Evolutionary conservation across 208 protist species (phyloP).

Genomic region (Crithidia brevicula): DNA sequence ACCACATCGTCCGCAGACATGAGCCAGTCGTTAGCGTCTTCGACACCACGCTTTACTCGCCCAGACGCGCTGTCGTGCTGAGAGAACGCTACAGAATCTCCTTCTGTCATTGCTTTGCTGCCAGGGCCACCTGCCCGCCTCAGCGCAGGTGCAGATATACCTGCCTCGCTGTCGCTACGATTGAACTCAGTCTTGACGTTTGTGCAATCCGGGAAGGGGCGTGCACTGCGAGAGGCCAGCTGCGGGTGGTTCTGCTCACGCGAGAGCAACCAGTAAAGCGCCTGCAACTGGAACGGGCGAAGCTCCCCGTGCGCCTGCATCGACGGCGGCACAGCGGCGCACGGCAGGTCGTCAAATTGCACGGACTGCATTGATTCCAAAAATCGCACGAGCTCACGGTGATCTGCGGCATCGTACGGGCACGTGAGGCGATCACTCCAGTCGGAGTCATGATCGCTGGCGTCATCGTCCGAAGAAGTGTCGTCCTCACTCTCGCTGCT

Average conservation of each 20-base stretch:
- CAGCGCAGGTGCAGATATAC: too few species aligned
- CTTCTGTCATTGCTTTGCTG: background rate
- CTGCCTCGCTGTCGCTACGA: too few species aligned
- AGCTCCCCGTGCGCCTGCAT: constrained; percentile 48
- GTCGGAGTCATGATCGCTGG: constrained; percentile 19
- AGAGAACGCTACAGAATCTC: background rate
- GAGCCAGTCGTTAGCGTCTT: background rate
- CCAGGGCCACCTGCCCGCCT: background rate
- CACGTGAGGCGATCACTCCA: constrained; percentile 14
- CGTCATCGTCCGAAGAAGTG: constrained; percentile 22
- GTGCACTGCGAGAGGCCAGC: background rate
- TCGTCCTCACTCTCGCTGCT: constrained; percentile 32
- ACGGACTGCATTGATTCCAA: constrained; percentile 52
- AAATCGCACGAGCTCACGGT: constrained; percentile 52
- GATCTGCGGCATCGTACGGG: constrained; percentile 15
- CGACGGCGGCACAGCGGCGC: constrained; percentile 42
- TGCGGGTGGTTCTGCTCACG: constrained; percentile 30
- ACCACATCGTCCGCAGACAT: background rate
- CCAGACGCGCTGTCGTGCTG: too few species aligned
- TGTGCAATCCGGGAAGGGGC: background rate
- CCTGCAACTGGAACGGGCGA: constrained; percentile 67
- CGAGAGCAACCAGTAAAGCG: constrained; percentile 61
- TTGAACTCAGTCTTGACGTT: too few species aligned
- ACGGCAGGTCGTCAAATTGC: constrained; percentile 48
- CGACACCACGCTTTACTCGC: background rate